phyloP scores from a whole-genome alignment of 352 stramenopile species.

The Saprolegnia parasitica region DNA sequence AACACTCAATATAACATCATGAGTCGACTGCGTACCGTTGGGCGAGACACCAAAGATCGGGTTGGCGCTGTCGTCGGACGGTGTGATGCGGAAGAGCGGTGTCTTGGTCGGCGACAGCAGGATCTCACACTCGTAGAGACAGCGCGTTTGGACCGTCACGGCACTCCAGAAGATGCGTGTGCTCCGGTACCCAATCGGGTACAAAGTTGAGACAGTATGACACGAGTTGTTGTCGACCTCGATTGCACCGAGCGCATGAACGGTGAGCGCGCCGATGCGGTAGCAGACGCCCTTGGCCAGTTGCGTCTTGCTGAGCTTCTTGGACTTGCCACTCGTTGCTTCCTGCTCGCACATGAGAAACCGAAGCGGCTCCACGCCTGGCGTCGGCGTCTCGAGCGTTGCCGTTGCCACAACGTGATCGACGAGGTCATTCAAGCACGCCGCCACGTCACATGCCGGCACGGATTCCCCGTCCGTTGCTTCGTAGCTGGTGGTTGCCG shows the following conservation, averaged over 20 bases:
- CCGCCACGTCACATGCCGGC: background rate
- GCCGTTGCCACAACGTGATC: background rate
- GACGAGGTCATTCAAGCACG: conserved; percentile 16
- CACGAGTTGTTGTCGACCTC: conserved; percentile 80
- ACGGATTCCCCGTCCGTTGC: background rate
- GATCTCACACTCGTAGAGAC: conserved; percentile 89
- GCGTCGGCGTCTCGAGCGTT: background rate
- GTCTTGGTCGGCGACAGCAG: conserved; percentile 28
- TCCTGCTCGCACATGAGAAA: conserved; percentile 25
- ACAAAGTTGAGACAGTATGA: conserved; percentile 83
- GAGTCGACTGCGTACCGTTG: conserved; percentile 30
- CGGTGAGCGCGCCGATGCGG: conserved; percentile 66
- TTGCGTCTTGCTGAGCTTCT: conserved; percentile 20
- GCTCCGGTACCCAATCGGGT: conserved; percentile 83
- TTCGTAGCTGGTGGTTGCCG: background rate
- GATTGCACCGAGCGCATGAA: conserved; percentile 75
- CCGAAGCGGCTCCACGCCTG: conserved; percentile 9
- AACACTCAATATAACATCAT: background rate
- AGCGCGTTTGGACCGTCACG: conserved; percentile 46
- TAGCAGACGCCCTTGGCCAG: conserved; percentile 43
- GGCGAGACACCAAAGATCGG: conserved; percentile 60
- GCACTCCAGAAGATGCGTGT: conserved; percentile 92
- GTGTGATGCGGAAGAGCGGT: conserved; percentile 72
- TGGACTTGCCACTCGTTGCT: background rate
- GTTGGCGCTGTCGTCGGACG: conserved; percentile 58